Evolutionary conservation across 192 early-diverging fungal species (phyloP), one percentile per base, ranked within the genome.

Genomic region (Diversispora eburnea): DNA sequence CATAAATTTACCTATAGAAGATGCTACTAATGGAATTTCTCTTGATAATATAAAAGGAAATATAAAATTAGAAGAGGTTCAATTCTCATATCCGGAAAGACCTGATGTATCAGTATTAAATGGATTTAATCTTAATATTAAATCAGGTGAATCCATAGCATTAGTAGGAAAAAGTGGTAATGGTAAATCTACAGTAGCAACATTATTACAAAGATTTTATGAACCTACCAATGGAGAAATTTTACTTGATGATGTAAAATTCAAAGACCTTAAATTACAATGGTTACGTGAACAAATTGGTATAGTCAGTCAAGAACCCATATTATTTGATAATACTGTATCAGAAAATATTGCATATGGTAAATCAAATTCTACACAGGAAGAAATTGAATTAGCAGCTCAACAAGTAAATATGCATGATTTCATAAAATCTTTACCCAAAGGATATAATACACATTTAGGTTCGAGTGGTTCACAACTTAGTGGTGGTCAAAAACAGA

Each of bases 201-300:
- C 87, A 3, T 75, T 92, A 25, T 77, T 92, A 19, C 72, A 90
- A 60, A 89, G 91, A n/a, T 91, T 89, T 82, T 92, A 92, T 77
- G 90, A 91, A 57, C 88, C 89, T 9, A 70, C 71, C 20, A 17
- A 15, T 3, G 91, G 91, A 6, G 70, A 75, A 25, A 78, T 92
- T 13, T 78, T 80, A 73, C 68, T 91, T 12, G 88, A 90, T 78
- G 86, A 83, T 56, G 79, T 78, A 20, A 83, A 89, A 59, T 67
- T 91, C 67, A 82, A 85, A 22, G 79, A 82, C 59, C 49, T 90
- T 33, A 79, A 84, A 47, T 70, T 90, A 43, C 78, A 73, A 43
- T 82, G 83, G 80, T 87, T 84, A 84, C 88, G 91, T 60, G 75
- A 83, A 22, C 87, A 85, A 4, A 68, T 92, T 7, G 89, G 88